These are phyloP conservation scores for Picea sitchensis DNA, from an alignment of 75 land plant genomes.

Conservation along the genomic window DNA sequence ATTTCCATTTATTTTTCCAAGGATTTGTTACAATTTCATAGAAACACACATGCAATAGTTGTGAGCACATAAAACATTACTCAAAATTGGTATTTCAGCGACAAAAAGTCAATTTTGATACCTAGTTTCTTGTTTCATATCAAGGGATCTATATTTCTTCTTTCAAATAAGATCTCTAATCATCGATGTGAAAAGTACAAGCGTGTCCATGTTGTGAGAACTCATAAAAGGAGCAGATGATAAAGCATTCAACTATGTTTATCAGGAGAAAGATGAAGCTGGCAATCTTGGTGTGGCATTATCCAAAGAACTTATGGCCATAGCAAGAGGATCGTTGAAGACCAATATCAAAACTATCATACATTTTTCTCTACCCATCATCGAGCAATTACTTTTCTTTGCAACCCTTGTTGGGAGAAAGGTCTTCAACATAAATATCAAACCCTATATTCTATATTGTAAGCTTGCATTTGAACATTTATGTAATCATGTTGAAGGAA, in stretches of 20 bases:
- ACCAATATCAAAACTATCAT: slow-evolving; percentile 62
- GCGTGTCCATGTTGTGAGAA: slow-evolving; percentile 53
- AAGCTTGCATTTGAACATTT: slow-evolving; percentile 65
- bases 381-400: slow-evolving; percentile 61
- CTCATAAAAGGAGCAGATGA: slow-evolving; percentile 68
- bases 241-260: slow-evolving; percentile 62
- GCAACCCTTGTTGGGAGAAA: slow-evolving; percentile 45
- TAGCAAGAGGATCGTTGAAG: slow-evolving; percentile 58
- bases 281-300: slow-evolving; percentile 48
- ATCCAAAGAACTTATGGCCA: slow-evolving; percentile 72
- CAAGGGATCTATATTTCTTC: slow-evolving; percentile 52
- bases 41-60: slow-evolving; percentile 61
- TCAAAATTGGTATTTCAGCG: slow-evolving; percentile 76
- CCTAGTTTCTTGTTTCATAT: slow-evolving; percentile 71
- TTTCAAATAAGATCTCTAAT: slow-evolving; percentile 37
- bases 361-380: slow-evolving; percentile 50
- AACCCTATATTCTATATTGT: slow-evolving; percentile 66
- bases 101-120: slow-evolving; percentile 54
- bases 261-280: slow-evolving; percentile 58
- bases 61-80: slow-evolving; percentile 83
- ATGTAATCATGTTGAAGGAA: slow-evolving; percentile 64
- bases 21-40: slow-evolving; percentile 67
- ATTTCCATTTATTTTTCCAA: slow-evolving; percentile 64
- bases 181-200: slow-evolving; percentile 37
- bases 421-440: slow-evolving; percentile 40